These are phyloP conservation scores for Trematosphaeria pertusa DNA, from an alignment of 2,329 filamentous ascomycete genomes.

Conservation along the genomic window DNA sequence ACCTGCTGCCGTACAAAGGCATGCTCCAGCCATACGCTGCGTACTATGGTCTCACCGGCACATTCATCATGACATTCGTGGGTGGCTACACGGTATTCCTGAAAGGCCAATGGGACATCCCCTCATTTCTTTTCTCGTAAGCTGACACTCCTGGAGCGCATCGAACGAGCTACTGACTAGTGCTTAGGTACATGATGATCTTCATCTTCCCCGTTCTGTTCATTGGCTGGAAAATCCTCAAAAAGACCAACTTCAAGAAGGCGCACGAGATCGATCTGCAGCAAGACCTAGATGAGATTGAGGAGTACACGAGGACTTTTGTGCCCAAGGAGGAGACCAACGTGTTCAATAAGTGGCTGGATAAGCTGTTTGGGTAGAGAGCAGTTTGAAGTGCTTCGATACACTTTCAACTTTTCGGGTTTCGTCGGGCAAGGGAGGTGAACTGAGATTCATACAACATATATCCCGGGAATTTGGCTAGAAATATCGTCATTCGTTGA, in stretches of 20 bases:
- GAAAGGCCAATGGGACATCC: slow-evolving; percentile 69
- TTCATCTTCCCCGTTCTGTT: slow-evolving; percentile 73
- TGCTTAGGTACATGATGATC: slow-evolving; percentile 70
- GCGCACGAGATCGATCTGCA: slow-evolving; percentile 68
- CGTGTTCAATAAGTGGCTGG: slow-evolving; percentile 49
- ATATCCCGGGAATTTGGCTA: too few species aligned
- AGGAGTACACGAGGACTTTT: slow-evolving; percentile 70
- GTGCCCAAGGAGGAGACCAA: slow-evolving; percentile 60
- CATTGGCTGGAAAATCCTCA: slow-evolving; percentile 73
- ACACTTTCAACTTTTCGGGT: too few species aligned
- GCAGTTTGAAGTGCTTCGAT: too few species aligned
- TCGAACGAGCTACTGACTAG: slow-evolving; percentile 10
- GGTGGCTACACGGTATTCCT: slow-evolving; percentile 80
- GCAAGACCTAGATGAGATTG: slow-evolving; percentile 69
- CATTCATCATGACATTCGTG: slow-evolving; percentile 75
- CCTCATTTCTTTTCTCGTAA: slow-evolving; percentile 75
- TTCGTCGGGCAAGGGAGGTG: too few species aligned
- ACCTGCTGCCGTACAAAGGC: slow-evolving; percentile 73
- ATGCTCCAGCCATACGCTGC: slow-evolving; percentile 75
- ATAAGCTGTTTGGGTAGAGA: slow-evolving; percentile 54
- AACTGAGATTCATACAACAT: too few species aligned
- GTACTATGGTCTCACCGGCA: slow-evolving; percentile 69
- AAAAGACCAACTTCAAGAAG: slow-evolving; percentile 65
- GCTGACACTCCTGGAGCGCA: slow-evolving; percentile 31
- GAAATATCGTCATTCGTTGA: too few species aligned